phyloP scores from a whole-genome alignment of 2,329 filamentous ascomycete species.

The Colletotrichum scovillei region DNA sequence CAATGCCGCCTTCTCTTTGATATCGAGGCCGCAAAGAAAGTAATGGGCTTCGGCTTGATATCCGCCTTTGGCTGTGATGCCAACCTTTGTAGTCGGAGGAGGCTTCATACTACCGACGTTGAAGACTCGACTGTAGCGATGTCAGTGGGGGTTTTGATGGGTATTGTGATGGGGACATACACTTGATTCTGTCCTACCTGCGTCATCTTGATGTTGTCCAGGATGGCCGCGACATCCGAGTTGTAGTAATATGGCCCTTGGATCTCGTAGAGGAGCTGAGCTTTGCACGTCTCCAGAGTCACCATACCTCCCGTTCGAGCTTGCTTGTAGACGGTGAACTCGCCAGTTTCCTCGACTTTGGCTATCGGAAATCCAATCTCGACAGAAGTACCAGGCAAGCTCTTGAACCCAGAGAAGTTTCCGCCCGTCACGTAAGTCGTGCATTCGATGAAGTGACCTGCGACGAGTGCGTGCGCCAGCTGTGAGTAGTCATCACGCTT shows the following conservation, averaged over 20 bases:
- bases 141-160: neutral
- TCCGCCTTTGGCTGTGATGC: constrained; percentile 55
- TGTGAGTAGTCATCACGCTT: constrained; percentile 53
- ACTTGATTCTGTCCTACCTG: constrained; percentile 50
- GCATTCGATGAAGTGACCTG: constrained; percentile 63
- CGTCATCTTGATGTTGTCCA: constrained; percentile 56
- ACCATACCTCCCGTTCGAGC: constrained; percentile 48
- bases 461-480: constrained; percentile 58
- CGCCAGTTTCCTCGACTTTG: constrained; percentile 57
- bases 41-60: constrained; percentile 59
- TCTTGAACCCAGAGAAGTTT: constrained; percentile 62
- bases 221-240: constrained; percentile 54
- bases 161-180: neutral
- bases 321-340: constrained; percentile 48
- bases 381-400: neutral
- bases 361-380: constrained; percentile 62
- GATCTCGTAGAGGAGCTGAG: constrained; percentile 58
- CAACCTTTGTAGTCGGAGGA: constrained; percentile 52
- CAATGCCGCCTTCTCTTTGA: constrained; percentile 55
- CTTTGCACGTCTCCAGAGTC: constrained; percentile 45
- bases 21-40: constrained; percentile 55
- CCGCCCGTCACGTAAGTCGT: constrained; percentile 62
- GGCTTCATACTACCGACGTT: constrained; percentile 43
- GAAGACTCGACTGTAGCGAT: constrained; percentile 7
- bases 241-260: constrained; percentile 58